Percentiles rank a stretch among this genome's conserved stretches.
phyloP scores from a whole-genome alignment of 352 stramenopile genomes.

The Pythium phragmitis region DNA sequence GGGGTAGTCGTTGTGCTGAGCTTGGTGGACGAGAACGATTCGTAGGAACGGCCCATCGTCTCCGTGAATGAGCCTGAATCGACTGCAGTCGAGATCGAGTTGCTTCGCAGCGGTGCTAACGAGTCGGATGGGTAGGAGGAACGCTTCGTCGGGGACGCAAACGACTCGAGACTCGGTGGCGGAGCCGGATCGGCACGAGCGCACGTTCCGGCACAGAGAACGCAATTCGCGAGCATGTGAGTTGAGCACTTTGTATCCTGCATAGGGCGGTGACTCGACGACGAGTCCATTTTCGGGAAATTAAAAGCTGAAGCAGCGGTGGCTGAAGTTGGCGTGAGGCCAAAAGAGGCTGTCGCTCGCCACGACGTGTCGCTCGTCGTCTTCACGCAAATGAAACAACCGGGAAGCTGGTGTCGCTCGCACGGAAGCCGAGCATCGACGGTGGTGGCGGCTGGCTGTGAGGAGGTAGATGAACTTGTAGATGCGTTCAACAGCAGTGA shows the following conservation, averaged over 20 bases:
- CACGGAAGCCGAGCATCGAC: conserved; percentile 21
- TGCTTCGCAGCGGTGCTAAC: conserved; percentile 4
- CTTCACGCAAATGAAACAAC: conserved; percentile 70
- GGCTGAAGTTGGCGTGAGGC: not conserved
- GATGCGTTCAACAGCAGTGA: not conserved
- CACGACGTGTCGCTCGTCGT: not conserved
- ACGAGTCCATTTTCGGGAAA: not conserved
- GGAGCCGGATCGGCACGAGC: not conserved
- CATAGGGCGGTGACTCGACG: not conserved
- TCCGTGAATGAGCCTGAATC: not conserved
- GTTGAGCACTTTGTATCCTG: conserved; percentile 41
- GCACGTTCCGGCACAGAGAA: conserved; percentile 47
- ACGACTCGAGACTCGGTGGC: conserved; percentile 1
- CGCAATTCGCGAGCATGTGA: conserved; percentile 68
- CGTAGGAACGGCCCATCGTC: not conserved
- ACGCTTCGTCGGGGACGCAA: conserved; percentile 2
- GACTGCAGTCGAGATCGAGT: not conserved
- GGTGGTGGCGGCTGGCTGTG: not conserved
- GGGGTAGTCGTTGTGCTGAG: not conserved
- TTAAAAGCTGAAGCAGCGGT: not conserved
- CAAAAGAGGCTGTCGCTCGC: not conserved
- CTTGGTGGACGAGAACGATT: not conserved
- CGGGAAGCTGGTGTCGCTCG: conserved; percentile 45
- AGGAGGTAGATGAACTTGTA: not conserved
- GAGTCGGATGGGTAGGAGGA: not conserved